Base-by-base conservation (phyloP, 1,284 basidiomycete species). In the Puccinia polysora region DNA sequence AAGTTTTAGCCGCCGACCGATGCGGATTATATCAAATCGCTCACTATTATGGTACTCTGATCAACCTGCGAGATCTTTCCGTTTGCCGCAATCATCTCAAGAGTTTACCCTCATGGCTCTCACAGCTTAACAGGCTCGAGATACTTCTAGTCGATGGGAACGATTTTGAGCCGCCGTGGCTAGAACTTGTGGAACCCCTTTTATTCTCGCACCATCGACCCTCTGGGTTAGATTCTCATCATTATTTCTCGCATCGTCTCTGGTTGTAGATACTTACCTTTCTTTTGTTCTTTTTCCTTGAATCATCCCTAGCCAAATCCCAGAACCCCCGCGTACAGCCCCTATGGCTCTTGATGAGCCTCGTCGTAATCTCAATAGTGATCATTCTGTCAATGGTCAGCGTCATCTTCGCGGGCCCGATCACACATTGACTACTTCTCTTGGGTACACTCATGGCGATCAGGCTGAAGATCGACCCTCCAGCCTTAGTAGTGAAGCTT, bases 71-170 rank as follows among this genome's bases (percentile, higher is more conserved):
- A 45, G 76, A 76, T 23, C 73, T 77, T 56, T 72, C 73, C 23
- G 63, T 80, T 59, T 87, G 93, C 71, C 83, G 88, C 77, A 98
- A 98, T 81, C 88, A 88, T 78, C 83, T 98, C 77, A 84, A 90
- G 75, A 85, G 88, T n/a, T 84, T 98, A 34, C 95, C 95, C 2
- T 87, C 89, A 74, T 98, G 96, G 95, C 83, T 98, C 52, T 91
- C 90, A 79, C 85, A 89, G 38, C 84, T 98, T 36, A 84, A 40
- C 2, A 62, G 86, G 20, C 84, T 98, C 59, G 90, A 95, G 80
- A 88, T 88, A 4, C 83, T 98, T 2, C 88, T 89, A 75, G 86
- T 98, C 34, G 95, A 97, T 76, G 89, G 88, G 36, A 98, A 98
- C 79, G 89, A 91, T 7, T 96, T 97, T 81, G 87, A 90, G 75